Conservation (phyloP, 1,284 basidiomycete species). For the Rhodotorula sp. region DNA sequence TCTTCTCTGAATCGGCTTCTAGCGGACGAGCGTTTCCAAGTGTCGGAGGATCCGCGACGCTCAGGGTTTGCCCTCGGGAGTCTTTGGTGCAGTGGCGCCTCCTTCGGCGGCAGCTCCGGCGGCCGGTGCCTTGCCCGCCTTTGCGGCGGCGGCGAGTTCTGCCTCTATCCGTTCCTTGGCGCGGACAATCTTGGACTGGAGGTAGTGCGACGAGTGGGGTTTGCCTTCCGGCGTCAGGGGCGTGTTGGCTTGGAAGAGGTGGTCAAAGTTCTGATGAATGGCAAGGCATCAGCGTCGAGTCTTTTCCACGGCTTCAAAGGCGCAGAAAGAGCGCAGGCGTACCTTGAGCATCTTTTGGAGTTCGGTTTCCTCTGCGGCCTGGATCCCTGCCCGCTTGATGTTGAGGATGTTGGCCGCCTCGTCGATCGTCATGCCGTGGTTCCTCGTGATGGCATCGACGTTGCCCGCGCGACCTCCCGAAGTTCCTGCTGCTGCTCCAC, state of each 20-base stretch:
- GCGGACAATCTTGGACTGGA: conserved; percentile 94
- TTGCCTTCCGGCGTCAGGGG: conserved; percentile 55
- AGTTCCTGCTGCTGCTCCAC: background rate
- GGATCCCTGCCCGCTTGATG: conserved; percentile 57
- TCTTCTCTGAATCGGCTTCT: background rate
- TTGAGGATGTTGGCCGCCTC: conserved; percentile 95
- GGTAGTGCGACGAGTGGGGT: conserved; percentile 65
- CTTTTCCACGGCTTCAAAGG: no score
- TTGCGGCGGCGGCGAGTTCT: conserved; percentile 54
- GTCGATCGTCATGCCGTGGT: conserved; percentile 90
- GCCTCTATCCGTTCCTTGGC: conserved; percentile 93
- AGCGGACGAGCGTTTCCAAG: no score
- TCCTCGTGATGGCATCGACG: conserved; percentile 71
- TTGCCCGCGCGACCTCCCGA: conserved; percentile 56
- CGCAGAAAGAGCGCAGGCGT: conserved; percentile 44
- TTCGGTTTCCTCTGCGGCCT: conserved; percentile 38
- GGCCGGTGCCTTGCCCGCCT: conserved; percentile 6
- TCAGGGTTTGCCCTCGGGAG: conserved; percentile 3
- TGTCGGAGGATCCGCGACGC: background rate
- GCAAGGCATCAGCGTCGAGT: no score
- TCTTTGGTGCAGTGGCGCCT: conserved; percentile 1
- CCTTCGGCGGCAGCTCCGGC: background rate
- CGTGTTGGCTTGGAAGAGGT: conserved; percentile 84
- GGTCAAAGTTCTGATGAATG: conserved; percentile 75
- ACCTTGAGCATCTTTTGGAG: conserved; percentile 73